Base-by-base conservation (phyloP, 2,329 filamentous ascomycete species). In the Aurifilum marmelostoma region DNA sequence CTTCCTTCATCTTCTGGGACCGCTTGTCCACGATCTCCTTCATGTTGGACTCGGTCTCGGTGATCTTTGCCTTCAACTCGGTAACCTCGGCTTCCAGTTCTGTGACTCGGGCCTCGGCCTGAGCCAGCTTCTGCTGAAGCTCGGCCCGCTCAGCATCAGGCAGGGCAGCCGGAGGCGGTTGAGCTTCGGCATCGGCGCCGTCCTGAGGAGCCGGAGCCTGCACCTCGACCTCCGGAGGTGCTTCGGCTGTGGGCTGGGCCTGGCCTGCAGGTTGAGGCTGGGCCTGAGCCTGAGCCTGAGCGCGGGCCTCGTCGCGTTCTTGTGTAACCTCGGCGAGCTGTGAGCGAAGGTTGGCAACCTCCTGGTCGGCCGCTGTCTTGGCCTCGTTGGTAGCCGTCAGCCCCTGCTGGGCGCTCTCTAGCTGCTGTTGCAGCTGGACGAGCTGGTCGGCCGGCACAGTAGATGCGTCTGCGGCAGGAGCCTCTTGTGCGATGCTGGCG, bases 1-100 rank as follows among this genome's bases (percentile, higher is more conserved):
- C 80, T 29, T 87, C 84, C 75, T 89, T 91, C 90, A 93, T 91
- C 76, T 87, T 87, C 58, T 92, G 88, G 1, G 89, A 89, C 59
- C 89, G 85, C 65, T 85, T 82, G 74, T 91, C 91, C 69, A 92
- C 83, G 14, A 85, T 88, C 47, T 80, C 81, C 67, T 87, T 83
- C 60, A 89, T 85, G 67, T 83, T 85, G 39, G 88, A 85, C 75
- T 94, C 91, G 21, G 91, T 82, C 70, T 89, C 87, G 66, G 86
- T 84, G 1, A 83, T 85, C 77, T 90, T 91, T 18, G 83, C 81
- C 75, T 93, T 90, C 61, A 87, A 85, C 73, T 91, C 89, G 3
- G 85, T 83, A 11, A 91, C 87, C 75, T 85, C 88, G 37, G 87
- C 83, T 76, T 94, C 90, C 62, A 87, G 86, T 73, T 91, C 89